Conservation (phyloP, 2,329 filamentous ascomycete species). For the Pseudogymnoascus sp. region DNA sequence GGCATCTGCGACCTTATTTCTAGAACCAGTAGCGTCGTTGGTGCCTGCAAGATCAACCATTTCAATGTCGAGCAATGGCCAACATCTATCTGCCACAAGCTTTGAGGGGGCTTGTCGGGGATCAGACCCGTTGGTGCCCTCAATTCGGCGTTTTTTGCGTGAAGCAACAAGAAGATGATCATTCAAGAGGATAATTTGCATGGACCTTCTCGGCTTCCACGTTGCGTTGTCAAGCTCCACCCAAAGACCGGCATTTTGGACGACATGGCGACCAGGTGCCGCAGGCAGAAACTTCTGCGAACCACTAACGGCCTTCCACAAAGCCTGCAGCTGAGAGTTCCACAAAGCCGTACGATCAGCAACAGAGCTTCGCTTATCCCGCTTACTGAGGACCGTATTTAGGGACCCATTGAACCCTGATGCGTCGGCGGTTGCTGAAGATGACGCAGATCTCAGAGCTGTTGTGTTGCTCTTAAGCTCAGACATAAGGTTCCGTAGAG, state of each 20-base stretch:
- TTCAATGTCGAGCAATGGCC: conserved; percentile 87
- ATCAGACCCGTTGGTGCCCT: conserved; percentile 47
- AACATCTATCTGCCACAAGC: conserved; percentile 88
- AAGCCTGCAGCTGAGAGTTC: conserved; percentile 65
- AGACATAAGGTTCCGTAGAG: conserved; percentile 81
- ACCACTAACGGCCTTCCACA: conserved; percentile 97
- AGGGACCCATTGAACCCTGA: conserved; percentile 46
- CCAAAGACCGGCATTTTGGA: conserved; percentile 89
- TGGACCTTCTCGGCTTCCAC: conserved; percentile 83
- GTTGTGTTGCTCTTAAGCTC: conserved; percentile 77
- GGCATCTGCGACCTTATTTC: conserved; percentile 69
- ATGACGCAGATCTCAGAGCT: conserved; percentile 54
- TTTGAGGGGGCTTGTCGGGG: conserved; percentile 54
- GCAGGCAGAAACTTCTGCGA: conserved; percentile 96
- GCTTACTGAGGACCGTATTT: conserved; percentile 52
- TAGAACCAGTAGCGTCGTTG: conserved; percentile 47
- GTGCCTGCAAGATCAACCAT: conserved; percentile 77
- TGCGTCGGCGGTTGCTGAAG: conserved; percentile 42
- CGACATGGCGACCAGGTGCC: conserved; percentile 81
- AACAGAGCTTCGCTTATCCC: conserved; percentile 85
- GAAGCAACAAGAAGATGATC: conserved; percentile 89
- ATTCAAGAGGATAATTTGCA: conserved; percentile 88
- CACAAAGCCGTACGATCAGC: conserved; percentile 59
- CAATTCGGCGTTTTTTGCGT: conserved; percentile 83
- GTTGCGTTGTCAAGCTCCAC: conserved; percentile 96